Conservation (phyloP, 1,284 basidiomycete species). For the Cryptococcus hybrid region DNA sequence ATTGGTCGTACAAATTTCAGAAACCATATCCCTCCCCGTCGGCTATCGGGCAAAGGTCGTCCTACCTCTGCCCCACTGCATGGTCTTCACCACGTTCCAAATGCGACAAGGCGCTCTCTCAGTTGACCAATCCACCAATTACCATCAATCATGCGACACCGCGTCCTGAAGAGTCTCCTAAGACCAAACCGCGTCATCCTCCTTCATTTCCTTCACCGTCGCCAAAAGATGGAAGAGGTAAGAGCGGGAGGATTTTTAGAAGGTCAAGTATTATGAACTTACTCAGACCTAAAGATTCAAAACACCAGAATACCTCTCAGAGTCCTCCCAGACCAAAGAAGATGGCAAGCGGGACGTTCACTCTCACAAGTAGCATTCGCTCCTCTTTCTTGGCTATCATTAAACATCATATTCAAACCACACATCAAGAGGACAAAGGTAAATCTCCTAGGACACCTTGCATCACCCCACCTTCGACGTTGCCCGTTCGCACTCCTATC, state of each 20-base stretch:
- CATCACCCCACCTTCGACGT: not conserved
- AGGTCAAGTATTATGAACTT: conserved; percentile 2
- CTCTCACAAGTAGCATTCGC: not conserved
- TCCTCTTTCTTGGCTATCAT: conserved; percentile 3
- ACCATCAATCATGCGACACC: not conserved
- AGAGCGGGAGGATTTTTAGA: not conserved
- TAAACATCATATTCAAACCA: not conserved
- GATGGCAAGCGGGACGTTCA: not conserved
- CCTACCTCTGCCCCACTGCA: not conserved
- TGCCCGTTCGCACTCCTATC: not conserved
- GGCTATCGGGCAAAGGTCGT: not conserved
- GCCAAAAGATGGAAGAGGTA: not conserved
- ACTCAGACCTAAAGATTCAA: not conserved
- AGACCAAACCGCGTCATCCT: not conserved
- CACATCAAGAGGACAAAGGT: not conserved
- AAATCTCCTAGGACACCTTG: not conserved
- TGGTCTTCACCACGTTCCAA: not conserved
- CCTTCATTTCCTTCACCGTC: not conserved
- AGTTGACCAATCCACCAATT: not conserved
- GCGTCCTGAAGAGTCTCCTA: not conserved
- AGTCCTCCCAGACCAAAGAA: not conserved
- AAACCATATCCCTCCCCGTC: not conserved
- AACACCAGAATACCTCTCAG: no score
- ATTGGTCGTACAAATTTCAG: not conserved
- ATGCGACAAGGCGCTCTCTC: not conserved